Percentiles rank a stretch among this genome's conserved stretches.
Evolutionary conservation across 495 filamentous ascomycete species (phyloP).

Genomic region (Podospora fimiseda): DNA sequence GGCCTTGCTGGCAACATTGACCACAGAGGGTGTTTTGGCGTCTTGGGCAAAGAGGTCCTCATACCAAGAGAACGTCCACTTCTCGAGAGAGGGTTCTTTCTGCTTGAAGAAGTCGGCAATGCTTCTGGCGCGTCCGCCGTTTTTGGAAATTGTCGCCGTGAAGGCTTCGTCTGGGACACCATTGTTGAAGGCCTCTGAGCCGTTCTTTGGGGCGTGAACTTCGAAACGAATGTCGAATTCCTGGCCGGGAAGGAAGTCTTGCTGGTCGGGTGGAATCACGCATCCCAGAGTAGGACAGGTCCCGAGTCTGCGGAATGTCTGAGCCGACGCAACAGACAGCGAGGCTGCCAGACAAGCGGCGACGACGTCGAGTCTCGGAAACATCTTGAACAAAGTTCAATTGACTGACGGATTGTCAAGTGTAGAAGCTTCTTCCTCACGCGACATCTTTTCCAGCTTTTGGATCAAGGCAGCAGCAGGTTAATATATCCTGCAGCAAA

Average conservation of each 20-base stretch:
- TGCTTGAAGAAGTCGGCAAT: slow-evolving; percentile 56
- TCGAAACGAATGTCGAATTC: slow-evolving; percentile 72
- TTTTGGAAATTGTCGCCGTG: slow-evolving; percentile 60
- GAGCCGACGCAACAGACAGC: slow-evolving; percentile 39
- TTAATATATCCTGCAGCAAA: not conserved
- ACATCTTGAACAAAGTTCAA: slow-evolving; percentile 16
- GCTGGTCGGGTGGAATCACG: slow-evolving; percentile 68
- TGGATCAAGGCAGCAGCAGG: not conserved
- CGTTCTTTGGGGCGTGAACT: slow-evolving; percentile 69
- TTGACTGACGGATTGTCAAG: not conserved
- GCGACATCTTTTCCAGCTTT: not conserved
- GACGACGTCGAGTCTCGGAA: slow-evolving; percentile 24
- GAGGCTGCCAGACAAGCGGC: slow-evolving; percentile 28
- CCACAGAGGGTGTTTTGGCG: slow-evolving; percentile 53
- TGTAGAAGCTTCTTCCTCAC: slow-evolving; percentile 5
- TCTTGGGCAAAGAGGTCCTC: slow-evolving; percentile 69
- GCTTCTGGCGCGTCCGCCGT: slow-evolving; percentile 37
- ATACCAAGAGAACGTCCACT: slow-evolving; percentile 65
- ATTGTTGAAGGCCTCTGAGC: slow-evolving; percentile 58
- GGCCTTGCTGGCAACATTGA: slow-evolving; percentile 64
- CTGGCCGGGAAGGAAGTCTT: slow-evolving; percentile 68
- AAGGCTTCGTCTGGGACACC: slow-evolving; percentile 59
- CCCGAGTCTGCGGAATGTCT: slow-evolving; percentile 65
- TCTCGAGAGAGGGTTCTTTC: slow-evolving; percentile 56
- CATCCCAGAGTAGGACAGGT: slow-evolving; percentile 67